These are phyloP conservation scores for Syzygium grande DNA, from an alignment of 345 rosid species.

Conservation along the genomic window DNA sequence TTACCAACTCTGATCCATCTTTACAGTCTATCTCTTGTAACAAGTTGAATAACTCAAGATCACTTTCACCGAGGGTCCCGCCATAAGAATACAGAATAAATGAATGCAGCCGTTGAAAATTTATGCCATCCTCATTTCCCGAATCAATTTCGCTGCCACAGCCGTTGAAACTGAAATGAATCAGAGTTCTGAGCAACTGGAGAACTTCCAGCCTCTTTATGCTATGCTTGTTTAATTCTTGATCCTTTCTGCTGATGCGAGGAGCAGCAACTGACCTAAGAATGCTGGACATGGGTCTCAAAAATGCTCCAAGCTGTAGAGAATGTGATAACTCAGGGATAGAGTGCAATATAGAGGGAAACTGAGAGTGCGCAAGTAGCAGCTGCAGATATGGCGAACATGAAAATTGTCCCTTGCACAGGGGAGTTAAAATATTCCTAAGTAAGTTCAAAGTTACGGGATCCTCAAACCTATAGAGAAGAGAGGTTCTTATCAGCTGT, in stretches of 20 bases:
- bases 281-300: constrained; percentile 70
- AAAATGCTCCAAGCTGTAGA: constrained; percentile 41
- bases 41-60: constrained; percentile 60
- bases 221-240: constrained; percentile 15
- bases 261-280: constrained; percentile 40
- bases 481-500: constrained; percentile 51
- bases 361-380: constrained; percentile 79
- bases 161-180: constrained; percentile 15
- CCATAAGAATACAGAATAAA: constrained; percentile 86
- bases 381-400: constrained; percentile 48
- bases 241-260: constrained; percentile 16
- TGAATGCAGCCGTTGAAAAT: constrained; percentile 52
- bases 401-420: constrained; percentile 51
- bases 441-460: constrained; percentile 49
- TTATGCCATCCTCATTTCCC: constrained; percentile 43
- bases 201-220: constrained; percentile 56
- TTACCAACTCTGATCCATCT: constrained; percentile 22
- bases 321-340: constrained; percentile 15
- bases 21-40: constrained; percentile 52
- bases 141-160: constrained; percentile 11
- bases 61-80: constrained; percentile 67
- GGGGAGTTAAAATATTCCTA: constrained; percentile 30
- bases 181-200: constrained; percentile 55
- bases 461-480: constrained; percentile 75
- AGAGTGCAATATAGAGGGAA: constrained; percentile 45